These are phyloP conservation scores for Lachancea kluyveri DNA, from an alignment of 805 yeast genomes.

Conservation along the genomic window DNA sequence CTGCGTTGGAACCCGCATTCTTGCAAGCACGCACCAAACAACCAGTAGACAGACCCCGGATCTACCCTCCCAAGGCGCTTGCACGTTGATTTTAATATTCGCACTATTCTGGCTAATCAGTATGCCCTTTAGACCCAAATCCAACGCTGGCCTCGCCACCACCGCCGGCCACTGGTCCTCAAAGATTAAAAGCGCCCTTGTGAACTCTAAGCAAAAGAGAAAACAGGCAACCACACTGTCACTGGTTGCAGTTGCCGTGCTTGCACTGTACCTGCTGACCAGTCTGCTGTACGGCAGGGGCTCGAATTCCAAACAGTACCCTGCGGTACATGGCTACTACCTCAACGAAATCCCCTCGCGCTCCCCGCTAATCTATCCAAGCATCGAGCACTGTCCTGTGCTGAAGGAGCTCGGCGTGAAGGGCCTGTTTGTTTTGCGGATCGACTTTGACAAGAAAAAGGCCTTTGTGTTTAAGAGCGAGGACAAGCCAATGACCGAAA, in stretches of 20 bases:
- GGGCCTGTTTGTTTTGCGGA: conserved; percentile 43
- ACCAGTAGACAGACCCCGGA: no score
- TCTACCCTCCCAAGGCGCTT: neutral
- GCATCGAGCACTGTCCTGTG: conserved; percentile 61
- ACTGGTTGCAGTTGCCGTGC: conserved; percentile 4
- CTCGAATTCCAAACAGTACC: conserved; percentile 14
- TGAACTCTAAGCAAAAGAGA: conserved; percentile 5
- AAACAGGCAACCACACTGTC: conserved; percentile 5
- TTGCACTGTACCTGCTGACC: conserved; percentile 16
- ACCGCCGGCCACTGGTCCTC: no score
- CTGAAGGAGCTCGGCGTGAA: conserved; percentile 51
- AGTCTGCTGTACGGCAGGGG: conserved; percentile 11
- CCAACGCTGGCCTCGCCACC: neutral
- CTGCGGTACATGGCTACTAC: conserved; percentile 39
- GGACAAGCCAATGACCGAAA: conserved; percentile 38
- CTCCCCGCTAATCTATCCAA: conserved; percentile 60
- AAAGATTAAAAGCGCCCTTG: conserved; percentile 1
- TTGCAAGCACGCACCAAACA: neutral
- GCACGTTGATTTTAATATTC: conserved; percentile 5
- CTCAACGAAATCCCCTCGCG: conserved; percentile 41
- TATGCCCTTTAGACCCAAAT: conserved; percentile 27
- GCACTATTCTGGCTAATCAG: conserved; percentile 9
- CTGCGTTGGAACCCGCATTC: neutral
- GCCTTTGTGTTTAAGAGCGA: conserved; percentile 32
- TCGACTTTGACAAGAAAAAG: conserved; percentile 40